Evolutionary conservation across 345 rosid genomes (phyloP).

Genomic region (Sisymbrium irio): DNA sequence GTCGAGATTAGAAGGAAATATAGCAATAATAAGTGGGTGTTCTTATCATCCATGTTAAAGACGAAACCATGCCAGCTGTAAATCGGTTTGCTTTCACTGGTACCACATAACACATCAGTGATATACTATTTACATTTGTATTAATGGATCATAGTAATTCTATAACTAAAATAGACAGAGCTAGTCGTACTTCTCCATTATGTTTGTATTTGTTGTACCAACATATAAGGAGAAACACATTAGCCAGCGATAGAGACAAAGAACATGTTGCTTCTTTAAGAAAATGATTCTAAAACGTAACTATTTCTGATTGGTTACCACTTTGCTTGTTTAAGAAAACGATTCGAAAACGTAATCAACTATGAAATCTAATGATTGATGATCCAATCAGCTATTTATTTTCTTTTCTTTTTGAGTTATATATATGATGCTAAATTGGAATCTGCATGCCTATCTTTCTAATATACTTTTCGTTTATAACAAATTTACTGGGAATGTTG

Average conservation of each 20-base stretch:
- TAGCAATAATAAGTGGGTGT: constrained; percentile 21
- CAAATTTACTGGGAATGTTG: background rate
- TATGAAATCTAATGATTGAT: background rate
- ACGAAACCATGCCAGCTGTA: constrained; percentile 25
- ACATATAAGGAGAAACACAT: constrained; percentile 19
- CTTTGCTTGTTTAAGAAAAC: constrained; percentile 4
- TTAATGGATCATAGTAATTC: background rate
- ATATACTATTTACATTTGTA: background rate
- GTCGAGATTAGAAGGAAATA: constrained; percentile 13
- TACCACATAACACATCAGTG: constrained; percentile 7
- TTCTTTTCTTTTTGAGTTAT: background rate
- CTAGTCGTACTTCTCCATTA: constrained; percentile 13
- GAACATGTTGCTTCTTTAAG: constrained; percentile 32
- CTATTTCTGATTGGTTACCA: constrained; percentile 11
- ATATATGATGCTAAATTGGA: background rate
- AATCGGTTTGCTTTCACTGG: constrained; percentile 12
- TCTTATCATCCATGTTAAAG: constrained; percentile 31
- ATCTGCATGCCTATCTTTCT: background rate
- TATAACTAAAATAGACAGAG: background rate
- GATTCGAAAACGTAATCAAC: constrained; percentile 16
- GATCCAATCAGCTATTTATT: background rate
- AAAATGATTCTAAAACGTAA: constrained; percentile 29
- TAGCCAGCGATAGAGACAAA: constrained; percentile 26
- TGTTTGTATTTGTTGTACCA: constrained; percentile 23
- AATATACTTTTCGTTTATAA: background rate